These are phyloP conservation scores for Pseudocercospora ulei DNA, from an alignment of 2,329 filamentous ascomycete species.

Conservation along the genomic window DNA sequence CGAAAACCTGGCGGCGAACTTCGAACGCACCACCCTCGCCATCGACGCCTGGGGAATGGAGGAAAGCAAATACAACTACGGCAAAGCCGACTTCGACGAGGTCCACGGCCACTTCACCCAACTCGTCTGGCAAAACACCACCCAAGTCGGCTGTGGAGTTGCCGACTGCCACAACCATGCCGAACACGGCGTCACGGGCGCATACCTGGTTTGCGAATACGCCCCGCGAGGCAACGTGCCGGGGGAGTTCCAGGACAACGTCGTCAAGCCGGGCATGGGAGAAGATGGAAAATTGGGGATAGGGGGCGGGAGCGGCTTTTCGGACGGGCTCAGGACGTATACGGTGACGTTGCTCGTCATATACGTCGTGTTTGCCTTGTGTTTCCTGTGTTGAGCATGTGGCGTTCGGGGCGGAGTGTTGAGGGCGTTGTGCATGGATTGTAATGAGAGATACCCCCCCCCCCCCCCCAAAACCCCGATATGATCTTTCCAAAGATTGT, in stretches of 20 bases:
- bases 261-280: conserved; percentile 26
- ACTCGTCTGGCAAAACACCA: conserved; percentile 32
- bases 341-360: conserved; percentile 11
- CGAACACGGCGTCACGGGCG: conserved; percentile 23
- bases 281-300: conserved; percentile 23
- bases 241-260: conserved; percentile 33
- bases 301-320: conserved; percentile 13
- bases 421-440: neutral
- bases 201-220: conserved; percentile 36
- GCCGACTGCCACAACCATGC: conserved; percentile 22
- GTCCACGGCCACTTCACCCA: conserved; percentile 32
- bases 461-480: too few relatives aligned
- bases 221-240: conserved; percentile 34
- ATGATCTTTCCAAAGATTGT: too few relatives aligned
- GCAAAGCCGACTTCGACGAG: conserved; percentile 25
- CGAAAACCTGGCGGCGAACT: conserved; percentile 31
- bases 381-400: conserved; percentile 7
- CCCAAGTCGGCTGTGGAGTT: conserved; percentile 28
- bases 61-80: conserved; percentile 28
- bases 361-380: conserved; percentile 7
- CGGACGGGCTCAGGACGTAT: conserved; percentile 3
- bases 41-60: conserved; percentile 32
- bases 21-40: conserved; percentile 20
- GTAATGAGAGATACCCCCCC: conserved; percentile 5
- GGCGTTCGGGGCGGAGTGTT: neutral